These are phyloP conservation scores for Globisporangium spiculum DNA, from an alignment of 352 stramenopile species.

Conservation along the genomic window DNA sequence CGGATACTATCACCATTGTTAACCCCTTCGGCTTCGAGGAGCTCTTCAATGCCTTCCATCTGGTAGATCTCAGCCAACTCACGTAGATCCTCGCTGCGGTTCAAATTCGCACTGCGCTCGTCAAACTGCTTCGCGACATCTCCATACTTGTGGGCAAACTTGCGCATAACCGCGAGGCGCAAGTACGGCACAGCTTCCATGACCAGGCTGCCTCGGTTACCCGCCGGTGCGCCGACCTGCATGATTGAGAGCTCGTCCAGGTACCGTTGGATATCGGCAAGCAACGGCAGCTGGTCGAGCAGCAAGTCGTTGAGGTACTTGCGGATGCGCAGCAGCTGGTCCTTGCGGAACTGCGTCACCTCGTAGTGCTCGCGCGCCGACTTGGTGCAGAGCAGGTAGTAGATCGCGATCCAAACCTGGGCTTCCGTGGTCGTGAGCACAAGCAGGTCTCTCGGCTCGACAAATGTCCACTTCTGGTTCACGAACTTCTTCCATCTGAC, in stretches of 20 bases:
- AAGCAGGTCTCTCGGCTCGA: constrained; percentile 87
- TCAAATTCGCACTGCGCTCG: constrained; percentile 35
- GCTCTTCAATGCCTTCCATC: constrained; percentile 75
- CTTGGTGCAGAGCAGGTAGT: constrained; percentile 92
- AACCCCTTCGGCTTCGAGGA: constrained; percentile 40
- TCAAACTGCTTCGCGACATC: constrained; percentile 52
- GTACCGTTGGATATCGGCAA: constrained; percentile 92
- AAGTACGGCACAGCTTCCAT: constrained; percentile 81
- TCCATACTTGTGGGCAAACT: constrained; percentile 34
- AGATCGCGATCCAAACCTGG: constrained; percentile 94
- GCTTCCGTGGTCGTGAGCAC: constrained; percentile 92
- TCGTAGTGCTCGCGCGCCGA: constrained; percentile 93
- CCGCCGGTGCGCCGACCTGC: constrained; percentile 42
- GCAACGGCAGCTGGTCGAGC: constrained; percentile 94
- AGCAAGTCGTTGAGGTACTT: constrained; percentile 95
- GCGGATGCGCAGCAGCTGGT: constrained; percentile 89
- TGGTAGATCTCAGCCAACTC: constrained; percentile 74
- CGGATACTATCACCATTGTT: not conserved
- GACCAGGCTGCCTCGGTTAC: constrained; percentile 50
- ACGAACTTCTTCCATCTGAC: constrained; percentile 91
- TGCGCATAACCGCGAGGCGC: constrained; percentile 46
- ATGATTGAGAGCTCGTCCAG: constrained; percentile 95
- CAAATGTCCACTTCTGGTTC: constrained; percentile 89
- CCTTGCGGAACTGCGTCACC: constrained; percentile 93
- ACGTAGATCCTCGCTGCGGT: constrained; percentile 57